Percentiles rank a stretch among this genome's conserved stretches.
These are phyloP conservation scores for Croton setiger DNA, from an alignment of 441 rosid genomes.

Conservation along the genomic window DNA sequence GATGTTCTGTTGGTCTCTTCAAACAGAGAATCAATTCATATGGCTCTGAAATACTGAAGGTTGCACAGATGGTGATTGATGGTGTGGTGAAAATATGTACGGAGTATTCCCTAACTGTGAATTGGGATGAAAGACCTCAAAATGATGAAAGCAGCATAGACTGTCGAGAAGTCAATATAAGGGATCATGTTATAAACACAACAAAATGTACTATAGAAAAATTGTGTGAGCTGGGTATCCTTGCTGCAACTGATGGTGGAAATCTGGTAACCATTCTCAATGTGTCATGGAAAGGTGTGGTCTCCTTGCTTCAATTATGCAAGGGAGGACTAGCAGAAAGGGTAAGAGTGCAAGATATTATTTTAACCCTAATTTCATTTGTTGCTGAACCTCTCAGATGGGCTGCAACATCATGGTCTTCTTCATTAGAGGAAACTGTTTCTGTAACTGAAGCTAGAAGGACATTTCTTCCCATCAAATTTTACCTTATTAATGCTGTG, in stretches of 20 bases:
- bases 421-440: slow-evolving; percentile 49
- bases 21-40: slow-evolving; percentile 53
- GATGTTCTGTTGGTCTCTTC: slow-evolving; percentile 6
- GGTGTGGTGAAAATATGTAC: slow-evolving; percentile 56
- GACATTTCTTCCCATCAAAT: slow-evolving; percentile 78
- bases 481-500: slow-evolving; percentile 76
- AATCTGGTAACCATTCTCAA: slow-evolving; percentile 82
- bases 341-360: slow-evolving; percentile 61
- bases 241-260: slow-evolving; percentile 83
- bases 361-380: slow-evolving; percentile 51
- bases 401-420: slow-evolving; percentile 73
- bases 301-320: slow-evolving; percentile 70
- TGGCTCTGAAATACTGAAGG: slow-evolving; percentile 55
- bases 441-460: slow-evolving; percentile 75
- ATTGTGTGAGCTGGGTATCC: slow-evolving; percentile 60
- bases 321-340: slow-evolving; percentile 42
- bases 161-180: slow-evolving; percentile 26
- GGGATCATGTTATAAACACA: slow-evolving; percentile 41
- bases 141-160: slow-evolving; percentile 27
- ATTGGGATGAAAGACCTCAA: slow-evolving; percentile 33
- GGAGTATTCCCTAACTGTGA: slow-evolving; percentile 39
- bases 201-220: slow-evolving; percentile 46
- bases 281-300: slow-evolving; percentile 91
- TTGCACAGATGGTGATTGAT: slow-evolving; percentile 54
- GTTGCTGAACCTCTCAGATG: slow-evolving; percentile 58